Evolutionary conservation across 177 flowering plant genomes (phyloP).

Genomic region (Vitis hybrid): DNA sequence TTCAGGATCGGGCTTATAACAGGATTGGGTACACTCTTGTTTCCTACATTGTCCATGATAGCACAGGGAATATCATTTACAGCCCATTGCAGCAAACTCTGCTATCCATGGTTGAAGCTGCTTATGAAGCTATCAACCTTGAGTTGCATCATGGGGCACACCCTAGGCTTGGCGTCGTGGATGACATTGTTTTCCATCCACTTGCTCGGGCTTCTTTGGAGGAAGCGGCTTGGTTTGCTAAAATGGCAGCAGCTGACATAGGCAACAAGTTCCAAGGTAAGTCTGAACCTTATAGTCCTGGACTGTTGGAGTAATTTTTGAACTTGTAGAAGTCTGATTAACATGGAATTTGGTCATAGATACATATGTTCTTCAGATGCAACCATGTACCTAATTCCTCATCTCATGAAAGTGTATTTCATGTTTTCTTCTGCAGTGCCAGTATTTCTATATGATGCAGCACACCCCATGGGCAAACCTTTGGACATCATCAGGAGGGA

Average conservation of each 20-base stretch:
- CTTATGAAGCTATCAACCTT: slow-evolving; percentile 53
- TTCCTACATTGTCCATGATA: slow-evolving; percentile 43
- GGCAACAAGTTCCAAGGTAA: slow-evolving; percentile 59
- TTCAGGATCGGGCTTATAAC: slow-evolving; percentile 59
- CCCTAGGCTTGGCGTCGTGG: slow-evolving; percentile 77
- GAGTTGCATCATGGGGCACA: slow-evolving; percentile 63
- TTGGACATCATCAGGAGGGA: slow-evolving; percentile 59
- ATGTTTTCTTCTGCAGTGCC: slow-evolving; percentile 45
- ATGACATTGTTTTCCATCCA: slow-evolving; percentile 69
- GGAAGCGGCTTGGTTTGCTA: slow-evolving; percentile 78
- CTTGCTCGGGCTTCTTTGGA: slow-evolving; percentile 60
- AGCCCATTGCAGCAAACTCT: slow-evolving; percentile 62
- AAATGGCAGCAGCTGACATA: slow-evolving; percentile 55
- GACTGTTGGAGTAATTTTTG: not conserved
- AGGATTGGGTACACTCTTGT: slow-evolving; percentile 60
- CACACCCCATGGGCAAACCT: slow-evolving; percentile 61
- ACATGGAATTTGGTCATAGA: too few relatives aligned
- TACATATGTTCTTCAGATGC: too few relatives aligned
- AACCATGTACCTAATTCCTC: not conserved
- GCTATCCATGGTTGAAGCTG: slow-evolving; percentile 60
- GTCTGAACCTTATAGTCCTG: not conserved
- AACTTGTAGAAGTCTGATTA: too few relatives aligned
- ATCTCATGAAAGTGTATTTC: not conserved
- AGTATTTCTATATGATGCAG: slow-evolving; percentile 55
- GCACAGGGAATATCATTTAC: slow-evolving; percentile 37